A percentile compares a stretch with the other conserved stretches of the same genome.
Evolutionary conservation across 495 filamentous ascomycete species (phyloP).

Genomic region (Penicillium robsamsonii): DNA sequence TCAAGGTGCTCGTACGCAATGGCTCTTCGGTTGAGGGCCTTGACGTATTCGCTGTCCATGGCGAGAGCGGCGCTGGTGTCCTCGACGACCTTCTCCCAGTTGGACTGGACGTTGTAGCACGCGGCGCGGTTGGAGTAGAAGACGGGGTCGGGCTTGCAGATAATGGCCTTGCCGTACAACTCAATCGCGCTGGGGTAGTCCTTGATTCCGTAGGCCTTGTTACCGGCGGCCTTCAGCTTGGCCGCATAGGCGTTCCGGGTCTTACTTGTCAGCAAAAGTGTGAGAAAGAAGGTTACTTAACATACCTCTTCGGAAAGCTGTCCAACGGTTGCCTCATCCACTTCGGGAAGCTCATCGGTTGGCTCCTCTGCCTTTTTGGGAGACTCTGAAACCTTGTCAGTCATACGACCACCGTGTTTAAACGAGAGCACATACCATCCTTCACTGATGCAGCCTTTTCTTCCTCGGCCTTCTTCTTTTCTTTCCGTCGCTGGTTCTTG

Average conservation of each 20-base stretch:
- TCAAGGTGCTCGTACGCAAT: slow-evolving; percentile 93
- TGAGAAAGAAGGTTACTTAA: slow-evolving; percentile 7
- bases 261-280: slow-evolving; percentile 22
- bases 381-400: slow-evolving; percentile 38
- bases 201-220: slow-evolving; percentile 92
- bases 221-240: slow-evolving; percentile 91
- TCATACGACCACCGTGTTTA: slow-evolving; percentile 13
- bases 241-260: slow-evolving; percentile 75
- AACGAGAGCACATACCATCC: slow-evolving; percentile 37
- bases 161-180: slow-evolving; percentile 89
- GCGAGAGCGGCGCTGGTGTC: slow-evolving; percentile 92
- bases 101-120: slow-evolving; percentile 86
- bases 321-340: slow-evolving; percentile 74
- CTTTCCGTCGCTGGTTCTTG: slow-evolving; percentile 61
- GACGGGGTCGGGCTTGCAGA: slow-evolving; percentile 96
- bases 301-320: slow-evolving; percentile 64
- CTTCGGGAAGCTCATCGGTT: slow-evolving; percentile 77
- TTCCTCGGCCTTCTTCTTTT: slow-evolving; percentile 68
- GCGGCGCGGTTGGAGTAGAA: slow-evolving; percentile 98
- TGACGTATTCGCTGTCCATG: slow-evolving; percentile 93
- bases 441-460: slow-evolving; percentile 52
- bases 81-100: slow-evolving; percentile 96
- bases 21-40: slow-evolving; percentile 92
- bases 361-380: slow-evolving; percentile 59
- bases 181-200: slow-evolving; percentile 89